Evolutionary conservation across 1,284 basidiomycete species (phyloP).

Genomic region (Meripilus lineatus): DNA sequence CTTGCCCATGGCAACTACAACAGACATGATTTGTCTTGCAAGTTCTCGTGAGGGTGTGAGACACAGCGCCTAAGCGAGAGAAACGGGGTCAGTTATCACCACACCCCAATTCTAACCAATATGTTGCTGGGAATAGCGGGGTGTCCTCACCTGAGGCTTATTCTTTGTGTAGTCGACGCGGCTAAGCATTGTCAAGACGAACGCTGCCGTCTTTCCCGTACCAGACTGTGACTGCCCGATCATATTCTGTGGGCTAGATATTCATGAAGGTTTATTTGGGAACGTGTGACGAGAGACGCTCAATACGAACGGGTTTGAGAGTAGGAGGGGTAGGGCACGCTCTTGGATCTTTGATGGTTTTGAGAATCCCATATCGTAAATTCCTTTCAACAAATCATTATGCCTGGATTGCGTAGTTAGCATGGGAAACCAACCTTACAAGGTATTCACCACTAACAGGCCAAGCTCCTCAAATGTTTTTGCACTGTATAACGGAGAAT

Average conservation of each 20-base stretch:
- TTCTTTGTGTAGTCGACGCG: conserved; percentile 83
- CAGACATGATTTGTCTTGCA: conserved; percentile 96
- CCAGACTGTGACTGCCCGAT: conserved; percentile 99
- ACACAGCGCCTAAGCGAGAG: conserved; percentile 76
- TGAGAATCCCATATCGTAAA: conserved; percentile 95
- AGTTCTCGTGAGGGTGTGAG: conserved; percentile 95
- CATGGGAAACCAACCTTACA: background rate
- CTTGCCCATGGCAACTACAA: conserved; percentile 92
- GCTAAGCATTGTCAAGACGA: conserved; percentile 96
- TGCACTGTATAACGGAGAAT: conserved; percentile 91
- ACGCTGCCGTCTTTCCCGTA: conserved; percentile 98
- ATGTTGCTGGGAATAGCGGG: background rate
- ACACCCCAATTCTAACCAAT: background rate
- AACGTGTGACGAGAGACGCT: background rate
- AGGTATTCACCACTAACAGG: conserved; percentile 53
- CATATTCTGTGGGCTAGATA: conserved; percentile 86
- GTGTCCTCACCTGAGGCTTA: conserved; percentile 71
- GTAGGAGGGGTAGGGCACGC: conserved; percentile 88
- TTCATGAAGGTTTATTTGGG: conserved; percentile 2
- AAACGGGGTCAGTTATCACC: conserved; percentile 7
- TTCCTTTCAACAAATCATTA: conserved; percentile 89
- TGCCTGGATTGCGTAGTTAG: conserved; percentile 46
- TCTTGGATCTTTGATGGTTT: conserved; percentile 99
- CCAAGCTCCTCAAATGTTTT: conserved; percentile 96
- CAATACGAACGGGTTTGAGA: conserved; percentile 77